phyloP scores from a whole-genome alignment of 1,284 basidiomycete genomes.

The Ceratorhiza oryzae-sativae region DNA sequence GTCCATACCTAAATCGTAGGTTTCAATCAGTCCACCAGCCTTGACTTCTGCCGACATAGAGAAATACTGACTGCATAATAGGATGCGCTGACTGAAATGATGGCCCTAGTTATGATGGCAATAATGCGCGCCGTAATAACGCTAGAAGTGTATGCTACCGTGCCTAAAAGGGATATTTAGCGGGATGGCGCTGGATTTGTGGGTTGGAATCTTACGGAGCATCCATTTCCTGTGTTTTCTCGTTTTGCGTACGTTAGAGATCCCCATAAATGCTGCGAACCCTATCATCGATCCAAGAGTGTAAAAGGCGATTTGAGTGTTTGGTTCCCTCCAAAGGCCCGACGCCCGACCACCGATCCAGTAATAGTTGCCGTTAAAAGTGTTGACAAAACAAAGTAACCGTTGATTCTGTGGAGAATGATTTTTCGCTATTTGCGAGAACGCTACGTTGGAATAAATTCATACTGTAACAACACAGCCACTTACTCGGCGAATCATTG shows the following conservation, averaged over 20 bases:
- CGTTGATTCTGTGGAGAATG: conserved; percentile 41
- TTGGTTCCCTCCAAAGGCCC: conserved; percentile 40
- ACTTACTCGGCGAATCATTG: conserved; percentile 42
- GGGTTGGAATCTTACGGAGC: conserved; percentile 36
- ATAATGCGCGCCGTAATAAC: conserved; percentile 39
- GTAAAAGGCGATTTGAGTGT: conserved; percentile 36
- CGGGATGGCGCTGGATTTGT: background rate
- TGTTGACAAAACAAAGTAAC: conserved; percentile 34
- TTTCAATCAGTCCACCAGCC: background rate
- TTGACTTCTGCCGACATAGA: background rate
- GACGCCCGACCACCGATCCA: conserved; percentile 38
- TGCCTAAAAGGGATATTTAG: conserved; percentile 19
- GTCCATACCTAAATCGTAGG: conserved; percentile 33
- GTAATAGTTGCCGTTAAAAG: conserved; percentile 34
- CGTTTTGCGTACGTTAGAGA: conserved; percentile 33
- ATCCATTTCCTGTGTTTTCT: conserved; percentile 42
- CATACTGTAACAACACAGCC: background rate
- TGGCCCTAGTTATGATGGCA: conserved; percentile 15
- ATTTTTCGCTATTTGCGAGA: conserved; percentile 35
- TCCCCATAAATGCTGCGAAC: conserved; percentile 35
- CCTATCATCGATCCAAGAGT: conserved; percentile 34
- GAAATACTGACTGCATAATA: conserved; percentile 39
- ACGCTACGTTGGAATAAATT: background rate
- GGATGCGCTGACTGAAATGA: conserved; percentile 21
- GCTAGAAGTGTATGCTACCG: conserved; percentile 27